Evolutionary conservation across 768 basidiomycete species (phyloP).

Genomic region (Suillus occidentalis): DNA sequence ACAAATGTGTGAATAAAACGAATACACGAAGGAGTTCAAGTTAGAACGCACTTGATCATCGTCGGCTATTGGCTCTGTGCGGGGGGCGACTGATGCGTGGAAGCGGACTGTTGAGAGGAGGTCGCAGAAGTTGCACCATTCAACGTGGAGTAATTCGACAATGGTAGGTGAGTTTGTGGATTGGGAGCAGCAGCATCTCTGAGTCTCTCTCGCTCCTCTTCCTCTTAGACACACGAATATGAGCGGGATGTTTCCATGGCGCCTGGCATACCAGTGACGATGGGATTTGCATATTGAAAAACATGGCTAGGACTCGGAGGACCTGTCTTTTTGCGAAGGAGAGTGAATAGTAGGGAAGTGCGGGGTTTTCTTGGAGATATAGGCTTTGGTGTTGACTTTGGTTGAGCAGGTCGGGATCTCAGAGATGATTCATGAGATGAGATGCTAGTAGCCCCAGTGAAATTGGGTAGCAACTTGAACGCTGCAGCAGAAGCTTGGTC

Average conservation of each 20-base stretch:
- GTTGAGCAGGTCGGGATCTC: not conserved
- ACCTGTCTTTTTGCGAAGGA: slow-evolving; percentile 40
- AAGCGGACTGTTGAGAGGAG: slow-evolving; percentile 23
- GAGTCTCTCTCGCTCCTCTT: slow-evolving; percentile 73
- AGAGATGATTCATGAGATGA: slow-evolving; percentile 12
- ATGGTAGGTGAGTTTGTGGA: slow-evolving; percentile 49
- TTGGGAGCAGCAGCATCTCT: slow-evolving; percentile 77
- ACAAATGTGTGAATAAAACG: slow-evolving; percentile 16
- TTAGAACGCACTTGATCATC: slow-evolving; percentile 66
- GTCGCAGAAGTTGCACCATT: slow-evolving; percentile 67
- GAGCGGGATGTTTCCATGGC: slow-evolving; percentile 70
- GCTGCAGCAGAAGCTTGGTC: slow-evolving; percentile 15
- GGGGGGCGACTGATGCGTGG: slow-evolving; percentile 31
- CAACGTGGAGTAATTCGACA: slow-evolving; percentile 75
- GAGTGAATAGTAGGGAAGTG: slow-evolving; percentile 45
- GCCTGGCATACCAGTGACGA: slow-evolving; percentile 60
- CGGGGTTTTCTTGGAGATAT: slow-evolving; percentile 34
- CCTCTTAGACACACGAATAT: slow-evolving; percentile 51
- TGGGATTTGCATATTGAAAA: slow-evolving; percentile 32
- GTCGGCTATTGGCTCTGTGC: slow-evolving; percentile 37
- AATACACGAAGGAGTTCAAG: slow-evolving; percentile 13
- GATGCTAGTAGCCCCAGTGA: slow-evolving; percentile 17
- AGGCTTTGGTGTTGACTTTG: not conserved
- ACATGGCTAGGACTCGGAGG: slow-evolving; percentile 27
- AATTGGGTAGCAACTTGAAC: slow-evolving; percentile 13